phyloP scores from a whole-genome alignment of 495 filamentous ascomycete species.

The Letharia columbiana region DNA sequence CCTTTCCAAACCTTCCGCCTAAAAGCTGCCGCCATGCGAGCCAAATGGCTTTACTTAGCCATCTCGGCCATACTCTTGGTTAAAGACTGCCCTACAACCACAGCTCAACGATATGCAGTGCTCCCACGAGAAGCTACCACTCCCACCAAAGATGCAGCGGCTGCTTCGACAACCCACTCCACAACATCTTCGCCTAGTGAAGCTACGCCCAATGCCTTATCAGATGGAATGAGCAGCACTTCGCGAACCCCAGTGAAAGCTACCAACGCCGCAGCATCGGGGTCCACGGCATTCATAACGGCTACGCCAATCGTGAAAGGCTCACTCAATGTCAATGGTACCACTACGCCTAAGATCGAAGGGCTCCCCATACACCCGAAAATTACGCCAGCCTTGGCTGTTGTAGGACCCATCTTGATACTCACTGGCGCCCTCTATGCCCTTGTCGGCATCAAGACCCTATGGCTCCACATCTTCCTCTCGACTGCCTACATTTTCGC shows the following conservation, averaged over 20 bases:
- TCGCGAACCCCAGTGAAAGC: constrained; percentile 1
- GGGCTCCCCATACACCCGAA: constrained; percentile 62
- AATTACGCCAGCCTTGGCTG: constrained; percentile 71
- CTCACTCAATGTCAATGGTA: constrained; percentile 16
- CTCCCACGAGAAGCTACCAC: constrained; percentile 17
- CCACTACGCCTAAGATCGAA: constrained; percentile 22
- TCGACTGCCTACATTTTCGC: constrained; percentile 66
- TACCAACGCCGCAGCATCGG: constrained; percentile 4
- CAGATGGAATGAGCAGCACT: constrained; percentile 1
- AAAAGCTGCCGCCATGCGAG: constrained; percentile 12
- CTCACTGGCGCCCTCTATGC: constrained; percentile 58
- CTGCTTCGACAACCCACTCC: constrained; percentile 9
- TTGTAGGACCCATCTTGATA: constrained; percentile 71
- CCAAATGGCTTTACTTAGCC: constrained; percentile 4
- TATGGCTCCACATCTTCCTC: constrained; percentile 75
- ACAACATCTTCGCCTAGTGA: constrained; percentile 1
- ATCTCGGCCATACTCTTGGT: constrained; percentile 8
- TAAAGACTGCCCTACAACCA: constrained; percentile 2
- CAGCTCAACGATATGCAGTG: constrained; percentile 12
- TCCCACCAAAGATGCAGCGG: constrained; percentile 7
- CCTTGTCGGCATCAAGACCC: constrained; percentile 75
- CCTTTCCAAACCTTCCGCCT: not conserved
- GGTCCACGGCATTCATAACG: constrained; percentile 7
- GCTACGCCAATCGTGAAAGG: constrained; percentile 17
- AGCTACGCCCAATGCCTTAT: constrained; percentile 7